Evolutionary conservation across 306 rosid species (phyloP).

Genomic region (Prunus mongolica): DNA sequence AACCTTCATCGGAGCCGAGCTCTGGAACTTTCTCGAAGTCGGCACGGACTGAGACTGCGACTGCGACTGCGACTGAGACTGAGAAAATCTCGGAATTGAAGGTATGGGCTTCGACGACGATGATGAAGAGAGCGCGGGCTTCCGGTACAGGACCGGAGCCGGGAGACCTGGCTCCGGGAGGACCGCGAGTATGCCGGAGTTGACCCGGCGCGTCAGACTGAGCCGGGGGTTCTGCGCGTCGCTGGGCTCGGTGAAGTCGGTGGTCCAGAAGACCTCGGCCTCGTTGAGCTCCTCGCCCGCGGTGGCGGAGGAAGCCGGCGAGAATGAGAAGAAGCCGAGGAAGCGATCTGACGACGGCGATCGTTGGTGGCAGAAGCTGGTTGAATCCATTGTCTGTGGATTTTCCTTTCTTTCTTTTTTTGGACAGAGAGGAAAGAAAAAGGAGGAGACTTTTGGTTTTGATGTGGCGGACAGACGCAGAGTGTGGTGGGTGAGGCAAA

Average conservation of each 20-base stretch:
- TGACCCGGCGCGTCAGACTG: conserved; percentile 15
- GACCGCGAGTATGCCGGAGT: conserved; percentile 62
- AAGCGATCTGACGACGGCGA: conserved; percentile 58
- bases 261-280: conserved; percentile 70
- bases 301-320: conserved; percentile 3
- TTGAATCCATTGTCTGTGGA: conserved; percentile 45
- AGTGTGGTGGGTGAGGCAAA: background rate
- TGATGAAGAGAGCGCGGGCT: conserved; percentile 23
- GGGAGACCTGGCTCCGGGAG: conserved; percentile 37
- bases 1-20: conserved; percentile 70
- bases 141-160: conserved; percentile 36
- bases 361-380: conserved; percentile 41
- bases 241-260: conserved; percentile 37
- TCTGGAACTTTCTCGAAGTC: conserved; percentile 47
- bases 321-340: conserved; percentile 38
- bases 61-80: background rate
- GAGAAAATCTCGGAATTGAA: conserved; percentile 45
- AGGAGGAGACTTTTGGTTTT: background rate
- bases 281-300: conserved; percentile 59
- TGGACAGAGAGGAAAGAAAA: too few relatives aligned
- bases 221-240: conserved; percentile 11
- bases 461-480: conserved; percentile 59
- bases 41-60: conserved; percentile 35
- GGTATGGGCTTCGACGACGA: conserved; percentile 46
- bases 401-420: background rate